Conservation (phyloP, 1,284 basidiomycete species). For the Cerioporus squamosus region DNA sequence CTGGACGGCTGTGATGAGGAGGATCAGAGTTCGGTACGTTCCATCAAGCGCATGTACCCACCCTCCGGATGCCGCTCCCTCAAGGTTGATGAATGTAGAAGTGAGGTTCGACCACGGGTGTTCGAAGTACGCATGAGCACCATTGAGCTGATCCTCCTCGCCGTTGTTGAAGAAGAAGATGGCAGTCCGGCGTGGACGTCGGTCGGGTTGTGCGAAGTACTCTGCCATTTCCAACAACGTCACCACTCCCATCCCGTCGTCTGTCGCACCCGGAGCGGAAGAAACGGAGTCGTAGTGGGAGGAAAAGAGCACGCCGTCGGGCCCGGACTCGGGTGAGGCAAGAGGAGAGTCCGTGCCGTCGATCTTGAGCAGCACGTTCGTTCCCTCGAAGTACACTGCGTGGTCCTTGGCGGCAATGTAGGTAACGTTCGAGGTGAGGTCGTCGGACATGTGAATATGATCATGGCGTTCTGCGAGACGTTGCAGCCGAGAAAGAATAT, state of each 20-base stretch:
- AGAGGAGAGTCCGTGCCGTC: conserved; percentile 51
- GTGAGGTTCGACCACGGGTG: conserved; percentile 75
- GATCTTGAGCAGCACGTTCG: conserved; percentile 72
- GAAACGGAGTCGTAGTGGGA: conserved; percentile 84
- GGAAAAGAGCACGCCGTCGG: conserved; percentile 69
- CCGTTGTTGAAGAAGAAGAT: conserved; percentile 85
- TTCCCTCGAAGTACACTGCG: conserved; percentile 70
- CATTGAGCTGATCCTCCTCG: conserved; percentile 76
- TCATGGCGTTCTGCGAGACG: conserved; percentile 47
- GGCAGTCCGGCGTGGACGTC: conserved; percentile 58
- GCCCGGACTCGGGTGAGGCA: conserved; percentile 16
- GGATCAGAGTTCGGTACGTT: background rate
- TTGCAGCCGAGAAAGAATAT: conserved; percentile 58
- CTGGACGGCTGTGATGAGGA: conserved; percentile 50
- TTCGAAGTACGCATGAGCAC: conserved; percentile 65
- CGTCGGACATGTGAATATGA: conserved; percentile 55
- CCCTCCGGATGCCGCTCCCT: conserved; percentile 83
- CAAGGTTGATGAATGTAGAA: conserved; percentile 74
- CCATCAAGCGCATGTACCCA: conserved; percentile 39
- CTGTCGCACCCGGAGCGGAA: conserved; percentile 74
- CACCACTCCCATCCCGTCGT: conserved; percentile 76
- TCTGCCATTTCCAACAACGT: conserved; percentile 69
- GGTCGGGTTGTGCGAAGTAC: conserved; percentile 49
- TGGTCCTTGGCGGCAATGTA: conserved; percentile 39
- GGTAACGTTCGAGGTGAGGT: conserved; percentile 61